Base-by-base conservation (phyloP, 257 asterid species). In the Rhazya stricta region DNA sequence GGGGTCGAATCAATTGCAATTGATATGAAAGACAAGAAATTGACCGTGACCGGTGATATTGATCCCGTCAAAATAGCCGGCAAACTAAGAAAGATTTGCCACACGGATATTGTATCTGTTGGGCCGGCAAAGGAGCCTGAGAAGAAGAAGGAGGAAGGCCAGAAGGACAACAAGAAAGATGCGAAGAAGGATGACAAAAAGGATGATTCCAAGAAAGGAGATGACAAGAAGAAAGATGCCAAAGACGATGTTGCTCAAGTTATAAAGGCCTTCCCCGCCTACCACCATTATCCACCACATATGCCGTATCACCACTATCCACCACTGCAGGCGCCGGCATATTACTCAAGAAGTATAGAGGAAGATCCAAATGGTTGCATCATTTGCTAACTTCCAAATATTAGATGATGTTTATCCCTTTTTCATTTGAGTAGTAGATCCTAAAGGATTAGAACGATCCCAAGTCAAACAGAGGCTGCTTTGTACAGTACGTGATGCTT, bases 111-210 rank as follows among this genome's bases (percentile, higher is more conserved):
- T 3, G 41, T 87, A 0, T 81, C 92, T 0, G 88, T 88, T n/a
- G 97, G 96, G 60, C 94, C 97, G 0, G 94, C 94, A 18, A 91
- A 91, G 37, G 96, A 89, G 80, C 89, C 93, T 0, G 94, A 89
- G 16, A 89, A 89, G 88, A 88, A 89, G 56, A 90, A 90, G 51
- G 89, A 88, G 3, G 72, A 79, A 6, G 41, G 68, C 29, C 77
- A 81, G 54, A 84, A 84, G 12, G 88, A 73, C 0, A 89, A 84
- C 19, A 87, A 87, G 72, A 86, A 89, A 65, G 87, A 82, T 5
- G 82, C 30, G 37, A 21, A 68, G 54, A 62, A 67, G 63, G 58
- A n/a, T 41, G 41, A 15, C 63, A n/a, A 8, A 53, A 39, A 61
- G 62, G 72, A 46, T 16, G 77, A 63, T 30, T 25, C 61, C 12